Evolutionary conservation across 805 yeast genomes (phyloP), one percentile per base, ranked within the genome.

Genomic region (Wickerhamiella spandovensis): DNA sequence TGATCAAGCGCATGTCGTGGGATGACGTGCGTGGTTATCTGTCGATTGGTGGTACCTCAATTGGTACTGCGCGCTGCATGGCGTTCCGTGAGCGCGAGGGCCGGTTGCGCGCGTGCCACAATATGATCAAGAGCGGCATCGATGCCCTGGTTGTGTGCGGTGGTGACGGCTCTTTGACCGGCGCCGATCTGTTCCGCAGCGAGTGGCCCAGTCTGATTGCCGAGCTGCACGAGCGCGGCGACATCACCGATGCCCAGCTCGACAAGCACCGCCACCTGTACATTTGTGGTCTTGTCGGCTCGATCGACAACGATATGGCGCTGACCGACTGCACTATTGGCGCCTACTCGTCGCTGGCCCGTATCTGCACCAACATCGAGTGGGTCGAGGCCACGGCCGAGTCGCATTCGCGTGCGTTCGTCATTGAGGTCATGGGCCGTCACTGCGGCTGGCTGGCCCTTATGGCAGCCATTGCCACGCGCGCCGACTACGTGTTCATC

Each of bases 401-500:
- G 58, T 90, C 97, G 2, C 98, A 92, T 67, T 86, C 95, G 13
- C 79, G 98, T 63, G 98, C 98, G 7, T 92, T 92, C 66, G 96
- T 92, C 43, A 84, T 92, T 53, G 98, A 92, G 67, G 98, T 92
- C 41, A 92, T 92, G 98, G 98, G 98, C 54, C 80, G 98, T 64
- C 97, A 92, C 67, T 92, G 98, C 74, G 98, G 98, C 55, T 92
- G 98, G 98, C 76, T 92, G 60, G 97, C 94, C 1, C 72, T 92
- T 58, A 89, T 88, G 92, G 94, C 98, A 3, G 98, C 97, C 63
- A 82, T 90, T 54, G 88, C 97, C 43, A 86, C 97, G 25, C 84
- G 92, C 61, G 97, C 98, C 2, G 98, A 92, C 69, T 88, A 79
- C 65, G 83, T 88, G 52, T 82, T 92, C 61, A 84, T 92, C 56